Evolutionary conservation across 495 filamentous ascomycete genomes (phyloP), one percentile per base, ranked within the genome.

Genomic region (Penicillium bovifimosum): DNA sequence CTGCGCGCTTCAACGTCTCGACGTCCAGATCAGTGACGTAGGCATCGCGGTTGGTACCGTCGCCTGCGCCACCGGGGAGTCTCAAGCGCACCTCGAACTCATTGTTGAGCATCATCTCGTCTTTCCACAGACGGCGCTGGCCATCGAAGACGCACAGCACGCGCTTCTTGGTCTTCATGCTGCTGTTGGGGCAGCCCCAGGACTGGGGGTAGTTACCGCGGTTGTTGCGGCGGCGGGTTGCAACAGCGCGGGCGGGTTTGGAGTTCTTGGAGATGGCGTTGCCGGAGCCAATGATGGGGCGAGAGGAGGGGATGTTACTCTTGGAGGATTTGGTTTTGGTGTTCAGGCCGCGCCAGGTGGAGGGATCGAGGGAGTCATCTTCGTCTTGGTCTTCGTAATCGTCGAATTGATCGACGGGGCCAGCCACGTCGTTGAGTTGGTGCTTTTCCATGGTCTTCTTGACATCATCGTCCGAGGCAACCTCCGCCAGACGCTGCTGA

Each of bases 31-130:
- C 95, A 9, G 93, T 96, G 41, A 96, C 83, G 62, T 95, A 96
- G 5, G 76, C 73, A 28, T 81, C 73, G 20, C 77, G 75, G 63
- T 66, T 68, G 16, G 74, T 77, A 44, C 77, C 77, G 50, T 80
- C 74, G 6, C 80, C 79, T 36, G 82, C 83, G 54, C 82, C 83
- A 54, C 82, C 81, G 26, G 76, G 78, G 16, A 95, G 82, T 68
- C 79, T 82, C 64, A 96, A 71, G 58, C 91, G 90, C 45, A 97
- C 90, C 70, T 99, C 95, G 59, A 91, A 93, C 58, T 96, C 90
- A 20, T 86, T 87, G 60, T 90, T 88, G 35, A 99, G 85, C 90
- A 96, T 93, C 93, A 97, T 96, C 75, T 97, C 95, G 66, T 99
- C 95, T 74, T 96, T 96, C 80, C 87, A 92, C 52, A 99, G 78